These are phyloP conservation scores for Russula foetens DNA, from an alignment of 768 basidiomycete species.

Conservation along the genomic window DNA sequence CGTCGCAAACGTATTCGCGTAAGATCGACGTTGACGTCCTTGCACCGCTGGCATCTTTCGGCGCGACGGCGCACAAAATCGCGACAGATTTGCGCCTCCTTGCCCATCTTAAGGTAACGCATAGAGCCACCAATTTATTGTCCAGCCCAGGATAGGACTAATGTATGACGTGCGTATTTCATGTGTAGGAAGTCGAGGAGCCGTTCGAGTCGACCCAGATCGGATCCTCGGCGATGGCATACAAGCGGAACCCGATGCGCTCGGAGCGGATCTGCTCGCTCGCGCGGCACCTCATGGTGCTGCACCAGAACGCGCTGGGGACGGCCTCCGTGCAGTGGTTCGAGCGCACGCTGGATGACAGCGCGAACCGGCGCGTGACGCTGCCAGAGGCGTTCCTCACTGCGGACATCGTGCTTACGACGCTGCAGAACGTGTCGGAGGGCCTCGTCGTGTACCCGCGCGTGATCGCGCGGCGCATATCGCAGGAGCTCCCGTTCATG, in stretches of 20 bases:
- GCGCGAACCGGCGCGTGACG: slow-evolving; percentile 93
- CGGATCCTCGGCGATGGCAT: slow-evolving; percentile 96
- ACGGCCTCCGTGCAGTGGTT: slow-evolving; percentile 96
- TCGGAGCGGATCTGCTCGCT: slow-evolving; percentile 96
- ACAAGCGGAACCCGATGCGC: slow-evolving; percentile 99
- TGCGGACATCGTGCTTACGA: slow-evolving; percentile 92
- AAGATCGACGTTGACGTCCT: slow-evolving; percentile 96
- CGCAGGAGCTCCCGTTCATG: slow-evolving; percentile 98
- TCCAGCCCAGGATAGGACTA: background rate
- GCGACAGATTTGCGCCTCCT: slow-evolving; percentile 91
- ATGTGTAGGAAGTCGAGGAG: slow-evolving; percentile 83
- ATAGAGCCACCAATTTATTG: no score
- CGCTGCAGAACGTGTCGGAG: slow-evolving; percentile 93
- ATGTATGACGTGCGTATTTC: background rate
- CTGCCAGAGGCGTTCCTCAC: slow-evolving; percentile 96
- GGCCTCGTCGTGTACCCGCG: slow-evolving; percentile 99
- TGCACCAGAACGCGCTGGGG: slow-evolving; percentile 95
- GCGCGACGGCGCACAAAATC: slow-evolving; percentile 96
- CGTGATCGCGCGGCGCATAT: slow-evolving; percentile 87
- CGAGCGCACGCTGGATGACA: slow-evolving; percentile 95
- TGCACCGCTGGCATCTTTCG: slow-evolving; percentile 79
- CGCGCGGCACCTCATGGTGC: slow-evolving; percentile 89
- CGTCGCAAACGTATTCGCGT: slow-evolving; percentile 96
- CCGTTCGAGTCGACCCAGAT: slow-evolving; percentile 99
- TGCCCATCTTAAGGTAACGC: slow-evolving; percentile 77